These are phyloP conservation scores for Miscanthus lutarioriparius DNA, from an alignment of 176 grass and related monocot genomes.

Conservation along the genomic window DNA sequence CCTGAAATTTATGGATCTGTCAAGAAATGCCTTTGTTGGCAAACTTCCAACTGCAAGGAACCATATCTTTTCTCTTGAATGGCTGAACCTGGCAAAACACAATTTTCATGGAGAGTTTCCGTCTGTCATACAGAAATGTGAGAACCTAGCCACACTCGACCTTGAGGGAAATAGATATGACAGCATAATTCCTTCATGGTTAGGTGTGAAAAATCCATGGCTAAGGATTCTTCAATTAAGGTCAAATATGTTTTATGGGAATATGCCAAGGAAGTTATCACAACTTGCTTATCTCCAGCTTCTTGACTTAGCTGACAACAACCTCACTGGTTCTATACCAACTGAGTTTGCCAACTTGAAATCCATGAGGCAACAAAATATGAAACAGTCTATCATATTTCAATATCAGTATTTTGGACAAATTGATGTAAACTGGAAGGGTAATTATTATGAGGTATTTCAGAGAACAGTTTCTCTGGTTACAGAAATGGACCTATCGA, in stretches of 20 bases:
- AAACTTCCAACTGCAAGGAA: not conserved
- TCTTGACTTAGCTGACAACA: not conserved
- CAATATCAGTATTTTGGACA: not conserved
- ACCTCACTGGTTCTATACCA: not conserved
- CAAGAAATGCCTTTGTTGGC: not conserved
- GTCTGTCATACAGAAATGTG: not conserved
- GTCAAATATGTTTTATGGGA: slow-evolving; percentile 8
- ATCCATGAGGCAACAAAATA: not conserved
- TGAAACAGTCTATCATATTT: not conserved
- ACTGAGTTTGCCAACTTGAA: not conserved
- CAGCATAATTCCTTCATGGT: not conserved
- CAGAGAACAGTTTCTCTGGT: not conserved
- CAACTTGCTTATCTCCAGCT: not conserved
- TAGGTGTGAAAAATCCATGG: not conserved
- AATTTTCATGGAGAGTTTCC: not conserved
- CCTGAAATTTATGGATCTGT: not conserved
- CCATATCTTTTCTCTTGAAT: not conserved
- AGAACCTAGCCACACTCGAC: not conserved
- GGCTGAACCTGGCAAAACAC: not conserved
- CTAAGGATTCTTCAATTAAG: not conserved
- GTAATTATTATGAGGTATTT: not conserved
- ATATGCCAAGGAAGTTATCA: not conserved
- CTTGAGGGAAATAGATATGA: not conserved
- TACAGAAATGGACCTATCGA: not conserved
- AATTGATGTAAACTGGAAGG: slow-evolving; percentile 1